Evolutionary conservation across 345 rosid genomes (phyloP).

Genomic region (Eucalyptus dawsonii): DNA sequence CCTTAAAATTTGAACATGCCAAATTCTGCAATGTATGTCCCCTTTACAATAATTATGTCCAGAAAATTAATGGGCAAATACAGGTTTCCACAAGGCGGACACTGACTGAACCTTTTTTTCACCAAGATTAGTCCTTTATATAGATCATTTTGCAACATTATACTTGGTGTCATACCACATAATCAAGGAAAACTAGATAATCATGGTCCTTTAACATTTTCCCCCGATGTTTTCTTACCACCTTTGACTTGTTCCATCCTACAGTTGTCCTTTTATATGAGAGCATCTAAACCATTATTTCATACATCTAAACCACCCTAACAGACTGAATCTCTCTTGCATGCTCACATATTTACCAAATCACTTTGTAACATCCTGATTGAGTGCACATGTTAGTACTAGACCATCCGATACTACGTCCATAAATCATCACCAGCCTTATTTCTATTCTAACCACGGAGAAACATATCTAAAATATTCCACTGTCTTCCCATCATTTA

Average conservation of each 20-base stretch:
- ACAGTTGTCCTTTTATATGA: neutral
- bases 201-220: neutral
- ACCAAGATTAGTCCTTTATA: neutral
- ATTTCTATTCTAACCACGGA: neutral
- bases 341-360: neutral
- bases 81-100: neutral
- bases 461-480: neutral
- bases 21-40: neutral
- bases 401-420: neutral
- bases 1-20: neutral
- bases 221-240: neutral
- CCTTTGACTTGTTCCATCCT: neutral
- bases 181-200: neutral
- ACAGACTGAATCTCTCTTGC: neutral
- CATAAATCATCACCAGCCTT: neutral
- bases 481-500: neutral
- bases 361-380: neutral
- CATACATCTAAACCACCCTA: neutral
- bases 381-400: neutral
- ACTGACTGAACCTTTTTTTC: neutral
- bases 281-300: neutral
- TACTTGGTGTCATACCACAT: neutral
- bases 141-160: neutral
- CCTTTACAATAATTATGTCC: neutral
- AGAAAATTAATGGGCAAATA: neutral